Evolutionary conservation across 306 rosid genomes (phyloP), one percentile per base, ranked within the genome.

Genomic region (Vigna reflexopilosa): DNA sequence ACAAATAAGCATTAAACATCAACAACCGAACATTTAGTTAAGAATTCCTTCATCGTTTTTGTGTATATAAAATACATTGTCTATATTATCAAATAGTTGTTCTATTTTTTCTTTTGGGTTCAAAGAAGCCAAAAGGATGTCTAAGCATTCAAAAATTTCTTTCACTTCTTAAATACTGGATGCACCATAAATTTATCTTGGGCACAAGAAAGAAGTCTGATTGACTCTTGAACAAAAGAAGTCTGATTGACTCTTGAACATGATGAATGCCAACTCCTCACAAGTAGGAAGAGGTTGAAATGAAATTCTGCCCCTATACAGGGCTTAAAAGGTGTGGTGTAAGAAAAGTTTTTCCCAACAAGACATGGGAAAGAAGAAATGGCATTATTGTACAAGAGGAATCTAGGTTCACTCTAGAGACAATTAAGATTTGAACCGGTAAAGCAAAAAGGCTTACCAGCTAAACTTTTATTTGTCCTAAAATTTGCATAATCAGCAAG

Each of bases 401-500:
- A 72, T 76, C 52, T 79, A 76, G 49, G 28, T 54, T 47, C 74
- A 57, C 64, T n/a, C 38, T 58, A 59, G 32, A 59, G 54, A 63
- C 65, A 42, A 52, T 22, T 28, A 32, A 32, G 62, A 28, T 77
- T 16, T 47, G 30, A 47, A 55, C 26, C 75, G 63, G 72, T 2
- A 44, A 51, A 36, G 44, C 9, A 30, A 57, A 57, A 66, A 49
- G 52, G 48, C 85, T 85, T 88, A 92, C 93, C 85, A 58, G 85
- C 73, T 52, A 81, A 82, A 76, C 45, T 61, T 73, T 72, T 88
- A 57, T 74, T 85, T 87, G 86, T 81, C 71, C 80, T 64, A 83
- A 96, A 89, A 40, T 86, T 93, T 45, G 99, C 88, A 83, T 81
- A 93, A 75, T 96, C 97, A 28, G 90, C 91, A 47, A 93, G 86